phyloP scores from a whole-genome alignment of 805 yeast genomes.

The Yueomyces sinensis region DNA sequence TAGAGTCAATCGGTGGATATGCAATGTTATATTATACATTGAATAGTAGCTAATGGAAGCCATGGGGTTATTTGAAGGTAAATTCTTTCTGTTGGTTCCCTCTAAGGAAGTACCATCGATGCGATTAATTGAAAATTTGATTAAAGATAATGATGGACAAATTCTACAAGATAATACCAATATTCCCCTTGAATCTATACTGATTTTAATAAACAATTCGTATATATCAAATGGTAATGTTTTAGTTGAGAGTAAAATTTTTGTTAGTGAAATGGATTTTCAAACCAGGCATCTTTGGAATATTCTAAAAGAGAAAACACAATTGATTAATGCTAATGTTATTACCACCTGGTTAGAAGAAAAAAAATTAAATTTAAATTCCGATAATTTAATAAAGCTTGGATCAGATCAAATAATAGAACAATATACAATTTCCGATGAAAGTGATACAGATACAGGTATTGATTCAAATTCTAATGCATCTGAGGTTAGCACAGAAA shows the following conservation, averaged over 20 bases:
- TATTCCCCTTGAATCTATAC: slow-evolving; percentile 1
- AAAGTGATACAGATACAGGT: slow-evolving; percentile 1
- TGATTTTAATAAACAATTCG: slow-evolving; percentile 15
- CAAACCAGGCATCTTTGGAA: slow-evolving; percentile 4
- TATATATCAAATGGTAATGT: slow-evolving; percentile 8
- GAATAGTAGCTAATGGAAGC: not conserved
- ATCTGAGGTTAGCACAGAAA: not conserved
- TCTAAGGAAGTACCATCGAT: slow-evolving; percentile 7
- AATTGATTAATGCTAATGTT: slow-evolving; percentile 6
- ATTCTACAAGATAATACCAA: slow-evolving; percentile 3
- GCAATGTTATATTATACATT: not conserved
- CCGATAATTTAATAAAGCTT: slow-evolving; percentile 1
- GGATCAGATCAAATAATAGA: not conserved
- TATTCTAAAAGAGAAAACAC: slow-evolving; percentile 3
- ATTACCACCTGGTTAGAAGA: slow-evolving; percentile 11
- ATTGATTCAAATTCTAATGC: not conserved
- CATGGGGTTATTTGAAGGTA: not conserved
- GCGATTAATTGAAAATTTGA: slow-evolving; percentile 7
- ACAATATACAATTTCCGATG: not conserved
- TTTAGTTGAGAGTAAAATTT: slow-evolving; percentile 8
- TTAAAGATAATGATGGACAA: slow-evolving; percentile 13
- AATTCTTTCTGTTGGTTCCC: slow-evolving; percentile 11
- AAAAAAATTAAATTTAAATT: slow-evolving; percentile 1
- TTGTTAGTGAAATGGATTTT: slow-evolving; percentile 12
- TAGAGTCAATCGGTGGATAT: not conserved